Percentiles rank a stretch among this genome's conserved stretches.
These are phyloP conservation scores for Psilocybe tampanensis DNA, from an alignment of 768 basidiomycete species.

Conservation along the genomic window DNA sequence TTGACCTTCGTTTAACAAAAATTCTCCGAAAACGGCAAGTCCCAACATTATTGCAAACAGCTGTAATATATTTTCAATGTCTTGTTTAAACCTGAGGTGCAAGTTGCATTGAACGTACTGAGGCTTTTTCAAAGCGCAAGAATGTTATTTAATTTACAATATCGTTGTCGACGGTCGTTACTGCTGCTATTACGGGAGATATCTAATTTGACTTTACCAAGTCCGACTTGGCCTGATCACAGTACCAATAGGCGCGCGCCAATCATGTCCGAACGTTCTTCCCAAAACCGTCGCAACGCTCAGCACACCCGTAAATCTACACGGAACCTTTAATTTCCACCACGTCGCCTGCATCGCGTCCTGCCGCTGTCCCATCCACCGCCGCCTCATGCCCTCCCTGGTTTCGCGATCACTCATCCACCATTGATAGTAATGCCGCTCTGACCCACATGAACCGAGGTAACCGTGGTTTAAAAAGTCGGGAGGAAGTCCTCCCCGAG, in stretches of 20 bases:
- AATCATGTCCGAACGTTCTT: slow-evolving; percentile 25
- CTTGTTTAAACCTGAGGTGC: too few species aligned
- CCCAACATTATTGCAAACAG: too few species aligned
- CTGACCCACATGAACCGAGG: slow-evolving; percentile 40
- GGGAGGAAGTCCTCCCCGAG: slow-evolving; percentile 13
- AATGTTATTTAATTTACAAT: too few species aligned
- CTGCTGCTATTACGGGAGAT: too few species aligned
- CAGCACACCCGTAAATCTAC: slow-evolving; percentile 26
- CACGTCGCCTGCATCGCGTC: neutral
- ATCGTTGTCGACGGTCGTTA: too few species aligned
- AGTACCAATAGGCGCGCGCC: slow-evolving; percentile 6
- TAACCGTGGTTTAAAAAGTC: slow-evolving; percentile 21
- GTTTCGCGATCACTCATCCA: slow-evolving; percentile 36
- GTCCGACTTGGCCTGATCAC: slow-evolving; percentile 5
- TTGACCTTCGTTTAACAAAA: too few species aligned
- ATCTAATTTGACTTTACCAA: too few species aligned
- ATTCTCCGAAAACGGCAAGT: too few species aligned
- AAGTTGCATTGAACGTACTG: too few species aligned
- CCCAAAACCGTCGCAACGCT: slow-evolving; percentile 23
- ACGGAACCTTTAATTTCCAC: slow-evolving; percentile 14
- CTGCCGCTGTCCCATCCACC: slow-evolving; percentile 23
- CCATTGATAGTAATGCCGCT: slow-evolving; percentile 53
- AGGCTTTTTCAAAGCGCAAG: too few species aligned
- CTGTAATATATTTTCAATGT: too few species aligned
- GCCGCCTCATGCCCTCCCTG: slow-evolving; percentile 21